Evolutionary conservation across 2,329 filamentous ascomycete genomes (phyloP).

Genomic region (Penicillium brevicompactum): DNA sequence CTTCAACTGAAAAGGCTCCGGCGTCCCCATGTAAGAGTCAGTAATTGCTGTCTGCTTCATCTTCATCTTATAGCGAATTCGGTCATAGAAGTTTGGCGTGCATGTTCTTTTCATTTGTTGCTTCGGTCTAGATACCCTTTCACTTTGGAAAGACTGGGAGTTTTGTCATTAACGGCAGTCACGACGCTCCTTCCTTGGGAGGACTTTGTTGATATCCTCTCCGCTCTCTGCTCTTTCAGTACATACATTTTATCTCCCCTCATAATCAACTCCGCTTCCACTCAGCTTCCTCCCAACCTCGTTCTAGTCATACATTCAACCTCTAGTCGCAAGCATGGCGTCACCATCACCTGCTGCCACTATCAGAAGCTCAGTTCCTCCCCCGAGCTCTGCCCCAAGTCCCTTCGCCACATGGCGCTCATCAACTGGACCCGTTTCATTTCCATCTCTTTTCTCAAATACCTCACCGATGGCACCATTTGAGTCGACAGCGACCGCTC

Average conservation of each 20-base stretch:
- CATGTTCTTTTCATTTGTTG: constrained; percentile 7
- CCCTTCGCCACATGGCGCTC: no score
- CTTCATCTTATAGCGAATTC: constrained; percentile 1
- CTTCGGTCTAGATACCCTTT: constrained; percentile 19
- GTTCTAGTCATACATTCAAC: no score
- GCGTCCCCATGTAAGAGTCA: constrained; percentile 2
- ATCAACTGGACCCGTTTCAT: no score
- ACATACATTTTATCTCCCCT: neutral
- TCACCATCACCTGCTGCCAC: no score
- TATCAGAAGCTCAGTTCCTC: neutral
- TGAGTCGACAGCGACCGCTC: neutral
- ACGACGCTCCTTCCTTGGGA: neutral
- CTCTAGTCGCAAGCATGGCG: neutral
- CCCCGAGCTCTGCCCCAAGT: neutral
- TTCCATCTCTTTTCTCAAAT: neutral
- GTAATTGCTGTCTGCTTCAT: neutral
- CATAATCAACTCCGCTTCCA: constrained; percentile 5
- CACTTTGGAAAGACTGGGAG: constrained; percentile 6
- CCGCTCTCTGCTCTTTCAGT: constrained; percentile 4
- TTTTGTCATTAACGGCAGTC: neutral
- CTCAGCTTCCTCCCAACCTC: neutral
- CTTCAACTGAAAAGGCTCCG: neutral
- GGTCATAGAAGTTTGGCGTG: neutral
- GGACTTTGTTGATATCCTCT: neutral
- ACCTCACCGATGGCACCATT: no score